Percentiles rank a stretch among this genome's conserved stretches.
phyloP scores from a whole-genome alignment of 108 stramenopile species.

The Cylindrotheca closterium region DNA sequence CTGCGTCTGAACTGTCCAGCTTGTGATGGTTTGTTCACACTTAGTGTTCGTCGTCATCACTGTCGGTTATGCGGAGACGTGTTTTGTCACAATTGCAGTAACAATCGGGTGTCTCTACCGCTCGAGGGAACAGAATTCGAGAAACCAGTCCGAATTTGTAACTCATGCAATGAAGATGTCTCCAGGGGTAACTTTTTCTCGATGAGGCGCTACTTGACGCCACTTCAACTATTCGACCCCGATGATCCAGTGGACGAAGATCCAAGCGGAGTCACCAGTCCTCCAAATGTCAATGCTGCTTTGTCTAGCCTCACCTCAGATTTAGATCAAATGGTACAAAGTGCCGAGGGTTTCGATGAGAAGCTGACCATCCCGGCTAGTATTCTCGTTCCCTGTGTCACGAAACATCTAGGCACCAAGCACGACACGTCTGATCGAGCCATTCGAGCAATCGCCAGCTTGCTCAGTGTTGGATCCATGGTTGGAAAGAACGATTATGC shows the following conservation, averaged over 20 bases:
- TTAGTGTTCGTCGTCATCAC: slow-evolving; percentile 87
- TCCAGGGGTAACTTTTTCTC: slow-evolving; percentile 81
- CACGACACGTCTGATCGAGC: slow-evolving; percentile 64
- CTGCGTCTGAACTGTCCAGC: slow-evolving; percentile 55
- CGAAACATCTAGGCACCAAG: slow-evolving; percentile 52
- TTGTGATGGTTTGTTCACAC: slow-evolving; percentile 42
- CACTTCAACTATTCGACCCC: slow-evolving; percentile 60
- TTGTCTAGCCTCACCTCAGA: slow-evolving; percentile 64
- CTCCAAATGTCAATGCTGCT: slow-evolving; percentile 64
- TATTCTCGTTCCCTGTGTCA: slow-evolving; percentile 59
- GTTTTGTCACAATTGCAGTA: slow-evolving; percentile 85
- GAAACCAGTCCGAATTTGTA: slow-evolving; percentile 72
- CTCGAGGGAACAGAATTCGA: slow-evolving; percentile 68
- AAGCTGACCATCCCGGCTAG: slow-evolving; percentile 60
- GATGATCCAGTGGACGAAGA: slow-evolving; percentile 18
- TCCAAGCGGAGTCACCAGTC: slow-evolving; percentile 37
- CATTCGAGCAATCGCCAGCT: slow-evolving; percentile 53
- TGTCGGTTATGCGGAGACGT: slow-evolving; percentile 94
- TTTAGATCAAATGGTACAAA: slow-evolving; percentile 56
- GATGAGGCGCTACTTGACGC: slow-evolving; percentile 77
- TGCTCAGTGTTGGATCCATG: slow-evolving; percentile 62
- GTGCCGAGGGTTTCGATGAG: slow-evolving; percentile 33
- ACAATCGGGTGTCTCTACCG: slow-evolving; percentile 59
- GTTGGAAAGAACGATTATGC: slow-evolving; percentile 46
- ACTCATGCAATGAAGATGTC: slow-evolving; percentile 71